Base-by-base conservation (phyloP, 257 asterid genomes). In the Penstemon barbatus region DNA sequence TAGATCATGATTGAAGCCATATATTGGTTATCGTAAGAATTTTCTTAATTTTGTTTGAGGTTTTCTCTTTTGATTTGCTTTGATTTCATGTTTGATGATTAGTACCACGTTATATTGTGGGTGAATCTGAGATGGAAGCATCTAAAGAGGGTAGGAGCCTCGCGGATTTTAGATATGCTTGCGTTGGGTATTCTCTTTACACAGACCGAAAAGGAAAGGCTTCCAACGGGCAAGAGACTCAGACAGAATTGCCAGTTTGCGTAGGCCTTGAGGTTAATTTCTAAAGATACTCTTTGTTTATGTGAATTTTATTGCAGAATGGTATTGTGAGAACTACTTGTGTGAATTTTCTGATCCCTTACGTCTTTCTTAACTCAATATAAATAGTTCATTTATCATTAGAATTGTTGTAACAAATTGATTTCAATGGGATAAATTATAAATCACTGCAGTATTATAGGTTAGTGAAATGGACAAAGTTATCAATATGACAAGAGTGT, bases 251-350 rank as follows among this genome's bases (percentile, higher is more conserved):
- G 68, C 99, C 99, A 3, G 77, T 84, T 40, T 93, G 99, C 71
- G 75, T 85, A 42, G 99, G 99, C 67, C 83, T 88, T 76, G 96
- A 90, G 97, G 99, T 93, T 81, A 46, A 87, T 75, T 58, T 81
- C 60, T 51, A 51, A 57, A 43, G 12, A 7, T n/a, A 19, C 65
- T 57, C 43, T 54, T 56, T 46, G 8, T 48, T 60, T 69, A 8
- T 18, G 11, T 63, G 42, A 72, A n/a, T 61, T 65, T 53, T 57
- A 5, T 11, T 62, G 40, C 48, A 60, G 46, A 44, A 37, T 71
- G 42, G 7, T 40, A 39, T 52, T 64, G 53, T 62, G 15, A 10
- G 37, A 6, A 40, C 9, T 68, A 38, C 50, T 36, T 10, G n/a
- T 13, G 41, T 2, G 9, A 5, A 12, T 18, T 59, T 57, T 42